phyloP scores from a whole-genome alignment of 495 filamentous ascomycete species.

The Penicillium samsonianum region DNA sequence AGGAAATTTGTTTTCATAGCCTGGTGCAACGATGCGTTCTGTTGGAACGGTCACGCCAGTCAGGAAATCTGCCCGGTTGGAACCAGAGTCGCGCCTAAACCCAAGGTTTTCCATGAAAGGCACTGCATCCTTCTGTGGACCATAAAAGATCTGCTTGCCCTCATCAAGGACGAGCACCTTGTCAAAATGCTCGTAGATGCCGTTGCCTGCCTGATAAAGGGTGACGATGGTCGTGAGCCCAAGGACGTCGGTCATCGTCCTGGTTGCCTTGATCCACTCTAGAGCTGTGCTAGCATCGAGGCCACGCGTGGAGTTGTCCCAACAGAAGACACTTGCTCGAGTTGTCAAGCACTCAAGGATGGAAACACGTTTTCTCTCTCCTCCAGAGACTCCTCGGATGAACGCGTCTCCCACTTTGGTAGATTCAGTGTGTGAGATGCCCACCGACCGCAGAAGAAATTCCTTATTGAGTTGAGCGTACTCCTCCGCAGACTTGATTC shows the following conservation, averaged over 20 bases:
- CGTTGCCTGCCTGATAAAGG: conserved; percentile 79
- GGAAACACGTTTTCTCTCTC: conserved; percentile 67
- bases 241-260: conserved; percentile 67
- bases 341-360: conserved; percentile 51
- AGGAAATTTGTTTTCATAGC: conserved; percentile 44
- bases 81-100: conserved; percentile 51
- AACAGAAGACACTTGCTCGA: conserved; percentile 63
- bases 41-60: conserved; percentile 51
- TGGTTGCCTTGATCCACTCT: conserved; percentile 63
- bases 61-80: conserved; percentile 66
- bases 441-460: no score
- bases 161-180: conserved; percentile 61
- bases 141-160: conserved; percentile 65
- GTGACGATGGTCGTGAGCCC: conserved; percentile 59
- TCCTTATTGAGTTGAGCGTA: no score
- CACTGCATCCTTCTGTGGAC: conserved; percentile 54
- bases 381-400: conserved; percentile 74
- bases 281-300: conserved; percentile 78
- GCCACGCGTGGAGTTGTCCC: conserved; percentile 82
- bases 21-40: conserved; percentile 54
- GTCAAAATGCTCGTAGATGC: conserved; percentile 68
- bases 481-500: no score
- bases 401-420: conserved; percentile 65
- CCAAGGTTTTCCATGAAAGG: conserved; percentile 61
- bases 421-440: conserved; percentile 41